phyloP scores from a whole-genome alignment of 768 basidiomycete species.

The Boletus coccyginus region DNA sequence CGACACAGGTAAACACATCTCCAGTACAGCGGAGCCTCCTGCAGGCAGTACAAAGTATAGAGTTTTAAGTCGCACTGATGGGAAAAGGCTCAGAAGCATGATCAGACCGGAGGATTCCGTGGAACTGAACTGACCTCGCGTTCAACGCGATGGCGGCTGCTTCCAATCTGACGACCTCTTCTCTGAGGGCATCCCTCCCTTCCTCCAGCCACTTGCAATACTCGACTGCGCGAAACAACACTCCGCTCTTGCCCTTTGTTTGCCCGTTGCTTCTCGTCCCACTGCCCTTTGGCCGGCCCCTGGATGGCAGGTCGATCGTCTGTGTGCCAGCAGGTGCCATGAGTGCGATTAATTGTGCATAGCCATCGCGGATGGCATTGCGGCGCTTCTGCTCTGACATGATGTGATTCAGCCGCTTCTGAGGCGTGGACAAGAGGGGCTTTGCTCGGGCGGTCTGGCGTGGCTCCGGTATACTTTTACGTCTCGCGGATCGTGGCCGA shows the following conservation, averaged over 20 bases:
- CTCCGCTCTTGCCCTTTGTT: conserved; percentile 87
- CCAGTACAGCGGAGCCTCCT: not conserved
- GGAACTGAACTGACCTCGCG: conserved; percentile 19
- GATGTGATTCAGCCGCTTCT: conserved; percentile 91
- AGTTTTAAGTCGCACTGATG: not conserved
- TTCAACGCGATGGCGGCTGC: conserved; percentile 45
- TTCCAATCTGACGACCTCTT: conserved; percentile 69
- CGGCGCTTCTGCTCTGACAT: conserved; percentile 93
- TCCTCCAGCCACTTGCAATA: conserved; percentile 87
- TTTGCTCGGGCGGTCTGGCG: conserved; percentile 44
- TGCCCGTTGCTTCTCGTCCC: conserved; percentile 61
- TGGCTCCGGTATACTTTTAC: conserved; percentile 24
- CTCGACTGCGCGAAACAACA: conserved; percentile 82
- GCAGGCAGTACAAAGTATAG: not conserved
- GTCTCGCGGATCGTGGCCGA: conserved; percentile 15
- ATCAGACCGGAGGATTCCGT: not conserved
- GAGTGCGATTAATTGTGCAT: conserved; percentile 78
- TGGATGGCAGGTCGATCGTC: conserved; percentile 68
- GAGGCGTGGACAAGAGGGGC: conserved; percentile 73
- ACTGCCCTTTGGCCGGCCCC: conserved; percentile 79
- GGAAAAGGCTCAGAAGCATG: not conserved
- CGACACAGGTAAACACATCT: not conserved
- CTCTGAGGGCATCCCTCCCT: conserved; percentile 64
- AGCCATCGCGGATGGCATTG: conserved; percentile 88
- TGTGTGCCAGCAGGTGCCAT: conserved; percentile 78